Base-by-base conservation (phyloP, 139 green algal species). In the Chlorella ohadii region DNA sequence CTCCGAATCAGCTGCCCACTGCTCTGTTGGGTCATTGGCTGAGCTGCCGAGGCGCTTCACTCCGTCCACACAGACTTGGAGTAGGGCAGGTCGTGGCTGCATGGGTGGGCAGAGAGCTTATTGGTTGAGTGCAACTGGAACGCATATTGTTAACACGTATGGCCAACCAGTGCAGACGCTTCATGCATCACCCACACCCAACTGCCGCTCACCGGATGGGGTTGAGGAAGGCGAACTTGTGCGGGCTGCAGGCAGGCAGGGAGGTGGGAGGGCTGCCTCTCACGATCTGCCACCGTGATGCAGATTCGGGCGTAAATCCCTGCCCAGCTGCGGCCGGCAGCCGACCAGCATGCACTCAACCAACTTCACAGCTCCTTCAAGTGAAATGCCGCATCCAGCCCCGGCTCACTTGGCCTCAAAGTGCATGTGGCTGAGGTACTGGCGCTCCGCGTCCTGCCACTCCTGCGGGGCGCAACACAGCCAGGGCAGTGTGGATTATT, bases 361-460 rank as follows among this genome's bases (percentile, higher is more conserved):
- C 11, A 11, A 6, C 11, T 6, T 11, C 11, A 11, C 44, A 16
- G 44, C 44, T 55, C 7, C 44, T 55, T 11, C 44, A 6, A 11
- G 44, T 11, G 44, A 6, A 55, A 6, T 55, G 44, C 44, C 44
- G 44, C 44, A 16, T 6, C 44, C 44, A 16, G 44, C 44, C 11
- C 7, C 44, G 6, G 44, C 51, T 59, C 51, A 59, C 51, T 79
- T 79, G 44, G 72, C 41, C 28, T 79, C n/a, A 31, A 79, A 79
- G 47, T 51, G 72, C 20, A 27, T n/a, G 72, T 79, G 47, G 44
- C 56, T 33, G 2, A 79, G n/a, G 72, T 31, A 31, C n/a, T 16
- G 27, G 17, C 64, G 44, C 72, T 79, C 72, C 4, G 72, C 72
- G 13, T 79, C 44, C 44, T 64, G 72, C 72, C 72, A 79, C 72